Evolutionary conservation across 2,329 filamentous ascomycete species (phyloP), one percentile per base, ranked within the genome.

Genomic region (Kalaharituber pfeilii): DNA sequence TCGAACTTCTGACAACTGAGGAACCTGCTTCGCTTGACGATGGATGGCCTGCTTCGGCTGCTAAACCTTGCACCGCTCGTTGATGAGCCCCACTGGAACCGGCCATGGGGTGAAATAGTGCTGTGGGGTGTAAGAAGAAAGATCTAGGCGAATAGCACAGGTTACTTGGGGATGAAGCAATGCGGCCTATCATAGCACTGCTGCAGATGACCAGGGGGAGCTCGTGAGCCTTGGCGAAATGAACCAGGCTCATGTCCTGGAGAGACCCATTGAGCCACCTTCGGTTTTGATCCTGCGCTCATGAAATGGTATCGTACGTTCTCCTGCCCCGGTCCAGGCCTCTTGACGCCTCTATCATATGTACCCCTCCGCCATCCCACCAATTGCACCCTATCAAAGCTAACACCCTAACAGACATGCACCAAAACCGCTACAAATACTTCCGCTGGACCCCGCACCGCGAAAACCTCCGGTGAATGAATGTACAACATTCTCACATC

Each of bases 401-500:
- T n/a, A n/a, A n/a, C n/a, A n/a, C n/a, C n/a, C 22, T n/a, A n/a
- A 63, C 65, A 94, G 88, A 83, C 68, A 84, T 95, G 80, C 79
- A 77, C 66, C 74, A 77, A 66, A 86, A 85, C 73, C 83, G 91
- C 62, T 82, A 88, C 78, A 86, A 86, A 72, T 94, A 86, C 78
- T 98, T 96, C 78, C 79, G 86, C 69, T 96, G 86, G 86, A 96
- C 84, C 33, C 77, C 80, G 51, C 77, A 84, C 65, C 94, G 86
- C 47, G 86, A 85, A 26, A 80, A 78, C 72, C 69, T 95, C 65
- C n/a, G n/a, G n/a, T n/a, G n/a, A n/a, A n/a, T n/a, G n/a, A n/a
- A n/a, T n/a, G n/a, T n/a, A n/a, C n/a, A n/a, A n/a, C n/a, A n/a
- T n/a, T n/a, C n/a, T n/a, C n/a, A n/a, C n/a, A n/a, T n/a, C n/a